Percentiles rank a stretch among this genome's conserved stretches.
These are phyloP conservation scores for Phytophthora ohioensis DNA, from an alignment of 352 stramenopile genomes.

Conservation along the genomic window DNA sequence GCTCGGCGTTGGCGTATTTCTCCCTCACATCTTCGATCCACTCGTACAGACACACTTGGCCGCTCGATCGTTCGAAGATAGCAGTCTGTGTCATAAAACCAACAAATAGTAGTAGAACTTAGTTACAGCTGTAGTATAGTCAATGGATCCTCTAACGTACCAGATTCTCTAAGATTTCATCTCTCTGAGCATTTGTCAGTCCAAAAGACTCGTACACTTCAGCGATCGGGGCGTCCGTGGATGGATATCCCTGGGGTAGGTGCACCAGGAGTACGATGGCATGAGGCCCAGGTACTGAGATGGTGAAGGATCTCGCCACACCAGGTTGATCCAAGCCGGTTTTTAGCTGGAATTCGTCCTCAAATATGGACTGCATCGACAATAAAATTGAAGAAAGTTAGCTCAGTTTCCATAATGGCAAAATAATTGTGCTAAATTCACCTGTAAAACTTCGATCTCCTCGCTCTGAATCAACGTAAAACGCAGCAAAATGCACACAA, in stretches of 20 bases:
- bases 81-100: conserved; percentile 32
- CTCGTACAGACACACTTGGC: conserved; percentile 88
- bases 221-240: conserved; percentile 69
- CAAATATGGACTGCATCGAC: conserved; percentile 73
- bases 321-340: conserved; percentile 51
- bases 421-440: conserved; percentile 22
- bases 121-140: not conserved
- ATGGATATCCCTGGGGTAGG: conserved; percentile 76
- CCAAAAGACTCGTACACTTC: conserved; percentile 87
- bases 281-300: conserved; percentile 68
- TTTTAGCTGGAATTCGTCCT: conserved; percentile 69
- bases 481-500: conserved; percentile 11
- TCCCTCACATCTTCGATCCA: conserved; percentile 88
- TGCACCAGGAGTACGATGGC: conserved; percentile 78
- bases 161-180: conserved; percentile 71
- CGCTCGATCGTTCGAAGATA: conserved; percentile 77
- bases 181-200: conserved; percentile 71
- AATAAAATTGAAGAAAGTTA: not conserved
- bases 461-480: conserved; percentile 56
- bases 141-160: conserved; percentile 34
- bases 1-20: conserved; percentile 62
- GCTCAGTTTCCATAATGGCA: not conserved
- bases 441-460: conserved; percentile 82
- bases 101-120: not conserved
- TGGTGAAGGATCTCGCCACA: conserved; percentile 60